Evolutionary conservation across 2,329 filamentous ascomycete species (phyloP).

Genomic region (Sporothrix phasma): DNA sequence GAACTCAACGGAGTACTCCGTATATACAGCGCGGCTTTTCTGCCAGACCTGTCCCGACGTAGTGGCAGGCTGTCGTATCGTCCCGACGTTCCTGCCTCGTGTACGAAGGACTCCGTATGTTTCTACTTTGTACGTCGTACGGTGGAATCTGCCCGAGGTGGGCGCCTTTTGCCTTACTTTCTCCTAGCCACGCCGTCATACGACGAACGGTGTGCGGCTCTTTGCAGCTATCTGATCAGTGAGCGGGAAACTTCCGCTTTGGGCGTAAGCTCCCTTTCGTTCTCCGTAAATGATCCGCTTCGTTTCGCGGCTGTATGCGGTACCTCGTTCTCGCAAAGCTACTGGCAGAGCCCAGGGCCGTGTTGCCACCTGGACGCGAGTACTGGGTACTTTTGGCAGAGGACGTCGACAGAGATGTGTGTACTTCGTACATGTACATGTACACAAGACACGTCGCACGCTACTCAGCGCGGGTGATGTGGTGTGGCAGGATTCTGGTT

Average conservation of each 20-base stretch:
- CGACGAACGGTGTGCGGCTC: not conserved
- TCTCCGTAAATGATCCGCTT: not conserved
- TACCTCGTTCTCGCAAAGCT: not conserved
- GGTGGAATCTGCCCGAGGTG: slow-evolving; percentile 5
- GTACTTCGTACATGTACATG: not conserved
- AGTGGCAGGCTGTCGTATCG: not conserved
- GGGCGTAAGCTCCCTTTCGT: not conserved
- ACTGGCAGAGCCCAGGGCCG: no score
- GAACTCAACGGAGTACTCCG: no score
- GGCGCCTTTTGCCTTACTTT: not conserved
- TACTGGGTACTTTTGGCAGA: not conserved
- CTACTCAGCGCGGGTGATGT: not conserved
- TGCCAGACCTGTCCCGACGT: not conserved
- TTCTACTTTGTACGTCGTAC: no score
- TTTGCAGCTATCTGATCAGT: slow-evolving; percentile 1
- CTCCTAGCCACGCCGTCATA: not conserved
- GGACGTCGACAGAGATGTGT: not conserved
- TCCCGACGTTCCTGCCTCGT: not conserved
- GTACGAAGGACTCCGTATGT: no score
- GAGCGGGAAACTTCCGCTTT: slow-evolving; percentile 4
- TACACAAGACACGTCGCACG: slow-evolving; percentile 4
- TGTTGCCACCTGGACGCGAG: not conserved
- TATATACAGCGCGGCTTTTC: no score
- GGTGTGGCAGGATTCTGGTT: not conserved
- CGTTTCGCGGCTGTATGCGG: not conserved